Conservation (phyloP, 805 yeast species). For the Saccharomycopsis oosterbeekiorum region DNA sequence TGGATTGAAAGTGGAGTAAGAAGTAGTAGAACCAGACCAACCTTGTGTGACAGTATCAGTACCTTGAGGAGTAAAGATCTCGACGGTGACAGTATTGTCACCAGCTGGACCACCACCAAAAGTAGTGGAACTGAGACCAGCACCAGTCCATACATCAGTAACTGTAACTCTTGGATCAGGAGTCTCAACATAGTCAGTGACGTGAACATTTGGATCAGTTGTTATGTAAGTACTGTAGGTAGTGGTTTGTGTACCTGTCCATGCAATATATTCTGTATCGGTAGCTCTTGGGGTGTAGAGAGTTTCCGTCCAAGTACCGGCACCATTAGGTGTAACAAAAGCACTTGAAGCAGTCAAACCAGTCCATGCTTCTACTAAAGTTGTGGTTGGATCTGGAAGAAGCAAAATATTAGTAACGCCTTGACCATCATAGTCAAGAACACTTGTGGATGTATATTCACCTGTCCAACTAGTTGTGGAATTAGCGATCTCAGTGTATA, state of each 20-base stretch:
- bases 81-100: background rate
- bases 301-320: background rate
- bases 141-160: background rate
- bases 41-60: background rate
- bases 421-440: too few relatives aligned
- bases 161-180: constrained; percentile 2
- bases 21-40: constrained; percentile 8
- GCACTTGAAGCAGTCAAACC: too few relatives aligned
- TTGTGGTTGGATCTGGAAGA: too few relatives aligned
- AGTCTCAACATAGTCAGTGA: background rate
- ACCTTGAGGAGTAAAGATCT: background rate
- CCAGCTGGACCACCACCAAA: background rate
- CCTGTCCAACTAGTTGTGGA: too few relatives aligned
- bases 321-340: too few relatives aligned
- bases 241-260: constrained; percentile 8
- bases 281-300: background rate
- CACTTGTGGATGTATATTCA: too few relatives aligned
- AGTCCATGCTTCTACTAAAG: too few relatives aligned
- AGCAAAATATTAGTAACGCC: too few relatives aligned
- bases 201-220: background rate
- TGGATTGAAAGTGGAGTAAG: constrained; percentile 1
- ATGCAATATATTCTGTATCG: background rate
- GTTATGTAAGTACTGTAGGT: background rate
- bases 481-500: too few relatives aligned
- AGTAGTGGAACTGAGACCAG: too few relatives aligned